Base-by-base conservation (phyloP, 805 yeast genomes). In the Ogataea polymorpha region DNA sequence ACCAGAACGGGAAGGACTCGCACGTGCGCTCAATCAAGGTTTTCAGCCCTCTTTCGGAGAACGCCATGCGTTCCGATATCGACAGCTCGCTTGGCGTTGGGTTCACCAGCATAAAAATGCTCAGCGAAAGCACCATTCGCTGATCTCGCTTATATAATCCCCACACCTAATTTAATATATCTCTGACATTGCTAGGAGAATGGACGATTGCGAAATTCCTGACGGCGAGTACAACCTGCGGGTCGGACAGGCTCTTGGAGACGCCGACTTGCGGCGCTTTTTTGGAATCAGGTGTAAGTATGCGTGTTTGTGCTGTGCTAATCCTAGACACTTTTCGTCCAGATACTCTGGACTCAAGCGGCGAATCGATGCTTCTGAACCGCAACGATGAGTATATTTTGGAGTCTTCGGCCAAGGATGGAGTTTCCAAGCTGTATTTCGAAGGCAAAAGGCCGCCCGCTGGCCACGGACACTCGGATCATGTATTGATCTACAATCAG, bases 1-100 rank as follows among this genome's bases (percentile, higher is more conserved):
- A 88, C 54, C 97, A 90, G 57, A 89, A 87, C 56, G 99, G 99
- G 33, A 93, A 91, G 56, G 99, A 93, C 60, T 82, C 96, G 1
- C 98, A 89, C 59, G 68, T 93, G 9, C 65, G 99, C 34, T 83
- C 89, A 0, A 70, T 90, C 13, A 77, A 79, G 68, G 60, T 86
- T 53, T 67, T 79, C 61, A 66, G 77, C 7, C 73, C 73, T 5
- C 51, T 56, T 13, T 55, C 62, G 37, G 51, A 55, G 9, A 59
- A 44, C 29, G 49, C 55, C 5, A 45, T 58, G 44, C 42, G 49
- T 25, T 40, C 54, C 18, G 54, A 51, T 23, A 45, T 47, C 14
- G 56, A 53, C 29, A 45, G 48, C 23, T 41, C 45, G 32, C 37
- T 46, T 15, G 63, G 61, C 1, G 56, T 63, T 15, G 62, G 62